A percentile compares a stretch with the other conserved stretches of the same genome.
Evolutionary conservation across 352 stramenopile genomes (phyloP).

Genomic region (Globisporangium polare): DNA sequence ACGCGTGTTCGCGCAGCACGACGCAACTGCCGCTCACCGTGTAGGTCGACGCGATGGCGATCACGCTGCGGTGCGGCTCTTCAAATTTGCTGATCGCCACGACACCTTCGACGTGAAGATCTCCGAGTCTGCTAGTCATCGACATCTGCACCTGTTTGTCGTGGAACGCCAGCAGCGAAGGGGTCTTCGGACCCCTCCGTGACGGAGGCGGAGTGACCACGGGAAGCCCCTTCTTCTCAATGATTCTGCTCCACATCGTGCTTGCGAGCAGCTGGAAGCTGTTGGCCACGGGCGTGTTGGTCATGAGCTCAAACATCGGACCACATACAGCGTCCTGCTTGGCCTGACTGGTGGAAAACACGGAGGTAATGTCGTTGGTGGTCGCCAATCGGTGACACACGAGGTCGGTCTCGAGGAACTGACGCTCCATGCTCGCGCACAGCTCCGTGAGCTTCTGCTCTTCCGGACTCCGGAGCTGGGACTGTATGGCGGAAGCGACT

Average conservation of each 20-base stretch:
- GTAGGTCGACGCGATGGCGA: background rate
- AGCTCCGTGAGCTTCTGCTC: background rate
- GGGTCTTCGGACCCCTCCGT: background rate
- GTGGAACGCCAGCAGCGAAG: background rate
- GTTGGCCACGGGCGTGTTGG: slow-evolving; percentile 9
- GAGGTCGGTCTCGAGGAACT: slow-evolving; percentile 2
- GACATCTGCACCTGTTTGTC: slow-evolving; percentile 1
- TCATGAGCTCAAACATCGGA: slow-evolving; percentile 9
- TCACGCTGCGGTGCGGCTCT: background rate
- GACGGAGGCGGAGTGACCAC: background rate
- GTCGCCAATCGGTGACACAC: background rate
- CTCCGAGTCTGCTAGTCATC: background rate
- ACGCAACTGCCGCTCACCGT: background rate
- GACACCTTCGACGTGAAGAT: background rate
- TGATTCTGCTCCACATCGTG: slow-evolving; percentile 5
- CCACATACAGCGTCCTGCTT: slow-evolving; percentile 1
- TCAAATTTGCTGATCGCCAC: background rate
- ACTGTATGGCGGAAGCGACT: background rate
- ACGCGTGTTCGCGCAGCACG: background rate
- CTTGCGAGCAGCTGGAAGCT: background rate
- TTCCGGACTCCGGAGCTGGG: background rate
- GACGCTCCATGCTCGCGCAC: background rate
- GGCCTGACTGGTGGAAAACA: slow-evolving; percentile 4
- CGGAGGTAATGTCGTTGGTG: background rate
- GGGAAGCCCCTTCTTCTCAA: background rate